These are phyloP conservation scores for Pseudogymnoascus sp. DNA, from an alignment of 2,329 filamentous ascomycete genomes.

Conservation along the genomic window DNA sequence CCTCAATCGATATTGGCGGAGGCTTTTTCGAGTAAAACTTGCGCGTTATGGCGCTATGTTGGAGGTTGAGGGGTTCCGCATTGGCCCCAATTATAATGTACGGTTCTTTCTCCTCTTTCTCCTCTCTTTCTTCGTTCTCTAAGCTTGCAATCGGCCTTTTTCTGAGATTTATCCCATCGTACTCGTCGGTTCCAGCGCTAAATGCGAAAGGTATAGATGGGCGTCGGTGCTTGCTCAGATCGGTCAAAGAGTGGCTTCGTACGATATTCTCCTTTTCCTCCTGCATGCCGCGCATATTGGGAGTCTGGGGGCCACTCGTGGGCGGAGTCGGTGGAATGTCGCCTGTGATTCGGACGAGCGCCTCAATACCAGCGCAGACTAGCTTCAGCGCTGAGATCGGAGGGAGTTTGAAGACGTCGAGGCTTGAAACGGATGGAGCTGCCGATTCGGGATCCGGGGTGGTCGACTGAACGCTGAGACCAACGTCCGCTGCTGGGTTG, in stretches of 20 bases:
- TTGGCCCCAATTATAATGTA: conserved; percentile 59
- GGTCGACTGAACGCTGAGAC: conserved; percentile 17
- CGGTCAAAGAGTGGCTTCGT: conserved; percentile 46
- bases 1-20: conserved; percentile 72
- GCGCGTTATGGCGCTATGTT: conserved; percentile 77
- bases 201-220: conserved; percentile 18
- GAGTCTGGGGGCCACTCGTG: conserved; percentile 52
- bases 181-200: conserved; percentile 27
- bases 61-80: conserved; percentile 64
- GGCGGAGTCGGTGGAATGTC: conserved; percentile 77
- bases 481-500: conserved; percentile 24
- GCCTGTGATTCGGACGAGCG: conserved; percentile 63
- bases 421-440: conserved; percentile 30
- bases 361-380: conserved; percentile 64
- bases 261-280: conserved; percentile 54
- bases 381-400: conserved; percentile 70
- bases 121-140: conserved; percentile 19
- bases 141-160: conserved; percentile 24
- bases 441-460: conserved; percentile 19
- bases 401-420: conserved; percentile 66
- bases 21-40: conserved; percentile 89
- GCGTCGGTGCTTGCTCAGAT: conserved; percentile 24
- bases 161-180: conserved; percentile 49
- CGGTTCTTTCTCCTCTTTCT: conserved; percentile 29
- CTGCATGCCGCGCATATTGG: conserved; percentile 56